These are phyloP conservation scores for Phlyctochytrium planicorne DNA, from an alignment of 192 early-diverging fungal genomes.

Conservation along the genomic window DNA sequence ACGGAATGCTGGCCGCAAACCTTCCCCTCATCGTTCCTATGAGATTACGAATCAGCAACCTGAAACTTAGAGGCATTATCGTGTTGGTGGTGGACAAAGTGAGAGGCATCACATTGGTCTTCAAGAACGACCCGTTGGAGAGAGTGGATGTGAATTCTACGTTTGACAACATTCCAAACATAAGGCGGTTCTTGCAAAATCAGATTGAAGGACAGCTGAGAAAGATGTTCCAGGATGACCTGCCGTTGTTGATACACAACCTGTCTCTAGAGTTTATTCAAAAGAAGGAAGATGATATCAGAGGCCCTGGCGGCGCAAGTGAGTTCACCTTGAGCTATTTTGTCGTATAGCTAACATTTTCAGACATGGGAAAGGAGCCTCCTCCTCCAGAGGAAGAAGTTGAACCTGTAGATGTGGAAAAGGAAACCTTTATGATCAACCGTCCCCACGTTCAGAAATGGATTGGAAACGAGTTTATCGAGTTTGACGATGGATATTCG, in stretches of 20 bases:
- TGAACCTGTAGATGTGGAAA: background rate
- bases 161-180: constrained; percentile 89
- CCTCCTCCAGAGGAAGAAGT: constrained; percentile 2
- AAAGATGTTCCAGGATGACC: constrained; percentile 89
- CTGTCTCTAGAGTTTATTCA: constrained; percentile 66
- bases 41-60: constrained; percentile 84
- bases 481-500: constrained; percentile 23
- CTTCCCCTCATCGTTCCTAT: constrained; percentile 95
- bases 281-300: constrained; percentile 28
- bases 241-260: constrained; percentile 91
- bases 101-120: constrained; percentile 93
- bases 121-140: constrained; percentile 96
- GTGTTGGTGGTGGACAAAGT: constrained; percentile 92
- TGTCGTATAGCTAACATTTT: too few species aligned
- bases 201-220: constrained; percentile 89
- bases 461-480: constrained; percentile 42
- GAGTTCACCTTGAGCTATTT: background rate
- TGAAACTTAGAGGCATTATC: constrained; percentile 87
- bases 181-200: constrained; percentile 82
- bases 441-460: constrained; percentile 46
- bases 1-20: constrained; percentile 75
- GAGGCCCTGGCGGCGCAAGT: background rate
- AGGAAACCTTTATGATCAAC: constrained; percentile 10
- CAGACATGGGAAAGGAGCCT: too few species aligned
- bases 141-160: constrained; percentile 93